Percentiles rank a stretch among this genome's conserved stretches.
Conservation (phyloP, 2,329 filamentous ascomycete species). For the Anthostomella pinea region DNA sequence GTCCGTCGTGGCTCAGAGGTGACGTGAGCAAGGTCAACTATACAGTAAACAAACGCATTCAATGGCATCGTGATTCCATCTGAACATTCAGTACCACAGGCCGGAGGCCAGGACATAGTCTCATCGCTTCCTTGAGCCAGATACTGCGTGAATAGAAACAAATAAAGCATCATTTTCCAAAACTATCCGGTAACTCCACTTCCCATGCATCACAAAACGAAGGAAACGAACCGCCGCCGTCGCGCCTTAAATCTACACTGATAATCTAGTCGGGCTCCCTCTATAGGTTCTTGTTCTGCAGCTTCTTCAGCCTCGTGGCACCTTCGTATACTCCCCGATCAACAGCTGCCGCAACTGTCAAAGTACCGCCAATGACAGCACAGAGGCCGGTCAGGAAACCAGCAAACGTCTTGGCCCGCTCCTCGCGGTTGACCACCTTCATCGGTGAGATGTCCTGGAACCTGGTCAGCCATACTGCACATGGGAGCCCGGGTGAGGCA, state of each 20-base stretch:
- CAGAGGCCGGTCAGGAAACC: conserved; percentile 93
- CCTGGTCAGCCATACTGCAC: too few relatives aligned
- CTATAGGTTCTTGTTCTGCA: conserved; percentile 65
- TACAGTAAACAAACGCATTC: too few relatives aligned
- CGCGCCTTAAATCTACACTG: conserved; percentile 13
- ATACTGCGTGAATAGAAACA: neutral
- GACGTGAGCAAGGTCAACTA: too few relatives aligned
- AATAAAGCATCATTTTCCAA: conserved; percentile 13
- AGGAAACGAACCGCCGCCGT: conserved; percentile 4
- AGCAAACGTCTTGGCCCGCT: conserved; percentile 81
- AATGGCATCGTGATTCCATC: too few relatives aligned
- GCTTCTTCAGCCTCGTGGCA: conserved; percentile 77
- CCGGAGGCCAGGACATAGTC: neutral
- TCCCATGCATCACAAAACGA: conserved; percentile 19
- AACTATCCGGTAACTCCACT: conserved; percentile 24
- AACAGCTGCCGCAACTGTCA: conserved; percentile 92
- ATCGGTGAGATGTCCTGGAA: conserved; percentile 98
- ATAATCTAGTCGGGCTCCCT: conserved; percentile 5
- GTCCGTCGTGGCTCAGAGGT: too few relatives aligned
- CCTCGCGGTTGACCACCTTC: conserved; percentile 98
- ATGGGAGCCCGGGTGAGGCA: too few relatives aligned
- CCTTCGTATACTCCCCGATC: conserved; percentile 93
- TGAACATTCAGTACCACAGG: too few relatives aligned
- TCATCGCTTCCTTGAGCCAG: neutral
- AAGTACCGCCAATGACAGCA: conserved; percentile 87